Evolutionary conservation across 2,329 filamentous ascomycete genomes (phyloP), one percentile per base, ranked within the genome.

Genomic region (Sclerotinia borealis): DNA sequence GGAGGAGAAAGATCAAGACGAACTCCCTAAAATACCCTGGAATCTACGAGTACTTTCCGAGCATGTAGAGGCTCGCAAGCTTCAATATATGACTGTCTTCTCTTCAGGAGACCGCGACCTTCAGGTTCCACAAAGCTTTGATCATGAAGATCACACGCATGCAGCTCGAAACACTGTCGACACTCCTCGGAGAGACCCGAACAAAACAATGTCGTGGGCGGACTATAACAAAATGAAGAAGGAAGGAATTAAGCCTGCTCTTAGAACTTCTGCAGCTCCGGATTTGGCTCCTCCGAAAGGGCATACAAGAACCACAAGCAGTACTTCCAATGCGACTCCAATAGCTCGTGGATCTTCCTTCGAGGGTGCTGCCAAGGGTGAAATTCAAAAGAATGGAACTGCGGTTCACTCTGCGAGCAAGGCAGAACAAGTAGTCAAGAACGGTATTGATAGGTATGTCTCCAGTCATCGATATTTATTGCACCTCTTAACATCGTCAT

Each of bases 41-140:
- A 58, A 72, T 70, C 48, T 71, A 73, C n/a, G n/a, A n/a, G n/a
- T n/a, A n/a, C 63, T 68, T 72, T 19, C 66, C 74, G 70, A 71
- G 10, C 60, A 65, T 25, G 66, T 67, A 49, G 73, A 75, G 56
- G 69, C 73, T 34, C 68, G 66, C 56, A 59, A 69, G 41, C 61
- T 73, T 27, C 72, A 75, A 50, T 73, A 75, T 51, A 70, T 74
- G 68, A 75, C 73, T 1, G 63, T 74, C 49, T 62, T 73, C 5
- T 67, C 67, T 19, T 63, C 68, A 34, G 67, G 63, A 27, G 68
- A 71, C 37, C 69, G 72, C 47, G 73, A 69, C 31, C 66, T 71
- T 27, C 68, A 67, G 13, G 59, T 63, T 22, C 67, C 71, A 19
- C 65, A 65, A 48, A 70, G 68, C 19, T 68, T 72, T 59, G 73